phyloP scores from a whole-genome alignment of 192 early-diverging fungal species.

The Chytriomyces hyalinus region DNA sequence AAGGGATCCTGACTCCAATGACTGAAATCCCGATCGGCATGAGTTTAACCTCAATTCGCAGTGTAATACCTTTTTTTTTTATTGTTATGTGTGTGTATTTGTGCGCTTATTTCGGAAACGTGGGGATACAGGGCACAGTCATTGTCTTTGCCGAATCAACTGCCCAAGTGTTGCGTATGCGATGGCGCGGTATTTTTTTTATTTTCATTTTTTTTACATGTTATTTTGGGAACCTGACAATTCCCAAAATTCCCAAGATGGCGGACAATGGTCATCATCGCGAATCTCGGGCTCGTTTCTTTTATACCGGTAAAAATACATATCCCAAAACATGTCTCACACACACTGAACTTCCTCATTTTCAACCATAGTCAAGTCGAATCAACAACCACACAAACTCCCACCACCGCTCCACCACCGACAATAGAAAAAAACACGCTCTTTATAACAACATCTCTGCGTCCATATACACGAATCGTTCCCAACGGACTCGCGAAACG shows the following conservation, averaged over 20 bases:
- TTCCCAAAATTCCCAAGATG: neutral
- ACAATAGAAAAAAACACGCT: neutral
- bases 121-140: neutral
- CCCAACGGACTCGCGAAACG: no score
- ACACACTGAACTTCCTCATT: neutral
- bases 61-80: no score
- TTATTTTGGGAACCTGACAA: neutral
- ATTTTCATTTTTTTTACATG: neutral
- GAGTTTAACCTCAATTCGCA: no score
- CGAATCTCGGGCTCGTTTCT: conserved; percentile 1
- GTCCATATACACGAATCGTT: neutral
- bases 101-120: neutral
- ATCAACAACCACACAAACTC: no score
- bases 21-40: no score
- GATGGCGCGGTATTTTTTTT: neutral
- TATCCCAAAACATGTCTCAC: neutral
- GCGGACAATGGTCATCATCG: conserved; percentile 9
- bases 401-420: neutral
- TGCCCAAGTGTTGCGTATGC: neutral
- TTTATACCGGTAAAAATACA: neutral
- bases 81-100: neutral
- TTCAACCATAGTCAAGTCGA: no score
- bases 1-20: no score
- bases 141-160: neutral
- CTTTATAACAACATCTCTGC: neutral